These are phyloP conservation scores for Solanum medicagineum DNA, from an alignment of 257 asterid species.

Conservation along the genomic window DNA sequence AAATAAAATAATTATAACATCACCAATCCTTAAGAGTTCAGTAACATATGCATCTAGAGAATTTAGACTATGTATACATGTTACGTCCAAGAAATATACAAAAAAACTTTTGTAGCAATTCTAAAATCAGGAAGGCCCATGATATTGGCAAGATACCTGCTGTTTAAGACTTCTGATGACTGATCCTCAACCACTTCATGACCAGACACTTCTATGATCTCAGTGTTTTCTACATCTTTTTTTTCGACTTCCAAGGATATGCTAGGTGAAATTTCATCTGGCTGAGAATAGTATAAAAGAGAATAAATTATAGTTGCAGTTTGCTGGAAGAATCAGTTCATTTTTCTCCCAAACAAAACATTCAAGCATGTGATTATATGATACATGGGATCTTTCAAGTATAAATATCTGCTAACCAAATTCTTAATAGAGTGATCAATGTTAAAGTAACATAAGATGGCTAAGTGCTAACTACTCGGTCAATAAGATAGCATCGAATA, in stretches of 20 bases:
- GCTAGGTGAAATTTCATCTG: slow-evolving; percentile 9
- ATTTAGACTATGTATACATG: neutral
- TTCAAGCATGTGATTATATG: neutral
- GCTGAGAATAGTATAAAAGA: slow-evolving; percentile 8
- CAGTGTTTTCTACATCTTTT: slow-evolving; percentile 15
- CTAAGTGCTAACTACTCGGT: neutral
- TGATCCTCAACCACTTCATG: slow-evolving; percentile 15
- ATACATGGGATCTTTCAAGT: neutral
- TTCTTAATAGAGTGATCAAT: neutral
- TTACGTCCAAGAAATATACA: neutral
- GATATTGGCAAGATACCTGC: neutral
- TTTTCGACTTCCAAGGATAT: slow-evolving; percentile 17
- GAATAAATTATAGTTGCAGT: neutral
- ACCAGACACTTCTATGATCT: slow-evolving; percentile 19
- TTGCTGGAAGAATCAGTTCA: neutral
- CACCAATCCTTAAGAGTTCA: neutral
- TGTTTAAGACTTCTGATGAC: slow-evolving; percentile 7
- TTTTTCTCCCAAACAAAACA: neutral
- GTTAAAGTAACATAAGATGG: neutral
- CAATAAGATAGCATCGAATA: neutral
- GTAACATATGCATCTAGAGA: neutral
- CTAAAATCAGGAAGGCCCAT: neutral
- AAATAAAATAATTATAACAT: neutral
- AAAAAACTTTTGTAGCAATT: neutral
- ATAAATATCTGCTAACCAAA: neutral